Conservation (phyloP, 2,329 filamentous ascomycete species). For the Fusarium mangiferae region DNA sequence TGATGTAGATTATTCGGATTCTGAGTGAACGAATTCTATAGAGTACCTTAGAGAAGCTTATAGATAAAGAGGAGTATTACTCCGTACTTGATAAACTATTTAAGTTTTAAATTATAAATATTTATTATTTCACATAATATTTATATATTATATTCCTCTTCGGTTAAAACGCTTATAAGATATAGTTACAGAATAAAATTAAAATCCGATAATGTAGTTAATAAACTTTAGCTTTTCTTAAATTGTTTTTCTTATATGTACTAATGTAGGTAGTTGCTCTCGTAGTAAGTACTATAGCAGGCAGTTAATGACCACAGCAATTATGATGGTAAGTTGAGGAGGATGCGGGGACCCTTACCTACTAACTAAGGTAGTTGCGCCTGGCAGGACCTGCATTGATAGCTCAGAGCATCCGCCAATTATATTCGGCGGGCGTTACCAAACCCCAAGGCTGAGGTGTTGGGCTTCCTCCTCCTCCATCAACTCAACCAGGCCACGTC, state of each 20-base stretch:
- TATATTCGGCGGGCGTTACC: conserved; percentile 25
- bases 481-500: conserved; percentile 22
- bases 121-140: not conserved
- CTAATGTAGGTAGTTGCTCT: not conserved
- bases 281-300: not conserved
- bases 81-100: not conserved
- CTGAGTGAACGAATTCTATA: conserved; percentile 10
- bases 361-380: not conserved
- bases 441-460: conserved; percentile 28
- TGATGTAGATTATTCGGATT: conserved; percentile 22
- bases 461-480: not conserved
- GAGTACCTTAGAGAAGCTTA: not conserved
- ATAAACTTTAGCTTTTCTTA: not conserved
- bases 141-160: not conserved
- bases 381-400: not conserved
- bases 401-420: conserved; percentile 33
- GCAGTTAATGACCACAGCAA: not conserved
- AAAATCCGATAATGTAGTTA: not conserved
- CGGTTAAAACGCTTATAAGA: not conserved
- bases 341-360: conserved; percentile 1
- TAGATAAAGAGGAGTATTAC: not conserved
- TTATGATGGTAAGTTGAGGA: conserved; percentile 6
- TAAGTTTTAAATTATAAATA: not conserved
- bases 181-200: not conserved
- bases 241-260: too few relatives aligned